These are phyloP conservation scores for Colletotrichum sp. DNA, from an alignment of 2,329 filamentous ascomycete species.

Conservation along the genomic window DNA sequence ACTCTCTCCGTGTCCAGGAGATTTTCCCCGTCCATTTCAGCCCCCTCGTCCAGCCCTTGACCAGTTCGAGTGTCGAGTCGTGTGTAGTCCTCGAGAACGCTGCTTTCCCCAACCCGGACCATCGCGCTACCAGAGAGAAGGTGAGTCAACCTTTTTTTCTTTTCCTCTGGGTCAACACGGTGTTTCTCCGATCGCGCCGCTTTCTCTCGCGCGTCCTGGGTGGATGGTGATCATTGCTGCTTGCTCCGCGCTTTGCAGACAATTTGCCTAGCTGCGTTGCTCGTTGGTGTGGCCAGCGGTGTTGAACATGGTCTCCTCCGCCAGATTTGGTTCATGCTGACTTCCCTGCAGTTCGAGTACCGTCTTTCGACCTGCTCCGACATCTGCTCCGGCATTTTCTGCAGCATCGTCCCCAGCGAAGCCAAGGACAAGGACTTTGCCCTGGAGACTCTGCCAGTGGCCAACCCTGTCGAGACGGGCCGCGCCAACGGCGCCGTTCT, in stretches of 20 bases:
- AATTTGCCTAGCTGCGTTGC: neutral
- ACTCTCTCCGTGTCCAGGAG: constrained; percentile 41
- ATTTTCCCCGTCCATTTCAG: constrained; percentile 66
- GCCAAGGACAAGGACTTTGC: constrained; percentile 51
- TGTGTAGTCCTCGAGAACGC: constrained; percentile 60
- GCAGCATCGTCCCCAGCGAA: constrained; percentile 59
- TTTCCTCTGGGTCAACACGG: neutral
- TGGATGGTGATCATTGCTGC: neutral
- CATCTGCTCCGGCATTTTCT: constrained; percentile 81
- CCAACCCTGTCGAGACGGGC: constrained; percentile 64
- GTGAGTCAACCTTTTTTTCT: constrained; percentile 36
- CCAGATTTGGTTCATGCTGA: neutral
- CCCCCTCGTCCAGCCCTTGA: constrained; percentile 77
- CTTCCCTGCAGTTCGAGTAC: constrained; percentile 68
- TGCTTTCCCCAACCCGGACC: constrained; percentile 54
- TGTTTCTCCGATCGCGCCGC: neutral
- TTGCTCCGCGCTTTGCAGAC: neutral
- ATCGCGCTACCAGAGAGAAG: constrained; percentile 60
- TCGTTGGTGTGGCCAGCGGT: neutral
- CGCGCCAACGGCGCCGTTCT: constrained; percentile 59
- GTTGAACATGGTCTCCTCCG: neutral
- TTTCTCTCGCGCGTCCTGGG: neutral
- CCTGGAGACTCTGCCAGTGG: constrained; percentile 58
- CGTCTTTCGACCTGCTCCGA: constrained; percentile 77
- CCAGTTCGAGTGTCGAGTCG: constrained; percentile 66